Evolutionary conservation across 306 rosid genomes (phyloP), one percentile per base, ranked within the genome.

Genomic region (Adenanthera pavonina): DNA sequence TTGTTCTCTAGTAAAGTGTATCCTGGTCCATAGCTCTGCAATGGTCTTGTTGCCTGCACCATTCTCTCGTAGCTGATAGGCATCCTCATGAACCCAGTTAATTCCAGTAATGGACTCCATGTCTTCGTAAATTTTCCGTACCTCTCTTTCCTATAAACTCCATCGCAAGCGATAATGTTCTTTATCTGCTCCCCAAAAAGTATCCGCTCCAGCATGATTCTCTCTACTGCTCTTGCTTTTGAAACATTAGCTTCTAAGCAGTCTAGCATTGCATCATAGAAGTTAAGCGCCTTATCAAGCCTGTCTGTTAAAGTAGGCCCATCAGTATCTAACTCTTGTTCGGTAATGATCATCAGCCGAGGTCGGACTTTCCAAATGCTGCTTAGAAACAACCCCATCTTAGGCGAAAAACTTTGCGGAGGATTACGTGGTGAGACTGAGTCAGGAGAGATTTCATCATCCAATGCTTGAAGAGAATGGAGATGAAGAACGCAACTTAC

Each of bases 151-250:
- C 96, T 87, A 46, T 90, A 89, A 6, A 30, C 49, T 17, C 97
- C 96, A 69, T 91, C 97, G 66, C 93, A 90, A 13, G 97, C 89
- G 53, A 93, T 64, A 66, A 91, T 93, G 84, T 86, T 93, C 74
- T 82, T 90, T 3, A 93, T 91, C 78, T 93, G 89, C 71, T 91
- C 91, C 17, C 94, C 97, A 7, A 91, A 78, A 10, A 93, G 69
- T 92, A 85, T 79, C 81, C 89, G 89, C 88, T 93, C 97, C 41
- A 93, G 46, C 72, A 83, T 75, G 12, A 80, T 89, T 49, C 91
- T 68, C 16, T 88, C 85, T 13, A 82, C 36, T 0, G 81, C 34
- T 1, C 81, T 61, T 19, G 87, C 62, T 76, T 87, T 78, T 0
- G 92, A 34, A n/a, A 82, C 84, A 3, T 87, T 85, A 3, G 91